Evolutionary conservation across 345 rosid species (phyloP).

Genomic region (Erodium maritimum): DNA sequence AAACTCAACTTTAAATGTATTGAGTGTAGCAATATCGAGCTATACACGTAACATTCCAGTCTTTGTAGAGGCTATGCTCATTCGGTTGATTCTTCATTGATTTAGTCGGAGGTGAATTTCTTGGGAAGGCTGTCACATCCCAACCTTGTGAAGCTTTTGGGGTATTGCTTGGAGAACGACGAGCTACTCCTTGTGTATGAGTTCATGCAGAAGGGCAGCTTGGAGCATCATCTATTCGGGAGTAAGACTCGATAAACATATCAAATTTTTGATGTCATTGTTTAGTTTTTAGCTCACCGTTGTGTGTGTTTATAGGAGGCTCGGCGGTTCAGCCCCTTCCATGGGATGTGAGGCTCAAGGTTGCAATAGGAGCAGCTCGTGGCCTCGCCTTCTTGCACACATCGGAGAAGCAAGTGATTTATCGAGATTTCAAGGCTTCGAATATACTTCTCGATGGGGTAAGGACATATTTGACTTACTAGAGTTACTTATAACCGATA

Average conservation of each 20-base stretch:
- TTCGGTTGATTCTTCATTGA: constrained; percentile 3
- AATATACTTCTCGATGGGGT: constrained; percentile 90
- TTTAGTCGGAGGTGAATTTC: constrained; percentile 74
- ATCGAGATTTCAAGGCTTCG: constrained; percentile 88
- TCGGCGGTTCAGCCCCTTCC: constrained; percentile 70
- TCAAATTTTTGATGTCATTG: too few relatives aligned
- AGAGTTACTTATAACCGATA: background rate
- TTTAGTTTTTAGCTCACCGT: too few relatives aligned
- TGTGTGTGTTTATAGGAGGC: too few relatives aligned
- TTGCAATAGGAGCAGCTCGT: constrained; percentile 72
- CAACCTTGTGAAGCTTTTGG: constrained; percentile 68
- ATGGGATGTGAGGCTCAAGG: constrained; percentile 62
- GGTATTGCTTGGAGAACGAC: constrained; percentile 68
- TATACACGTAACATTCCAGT: background rate
- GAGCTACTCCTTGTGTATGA: constrained; percentile 84
- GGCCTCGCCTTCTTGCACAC: constrained; percentile 74
- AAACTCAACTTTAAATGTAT: constrained; percentile 1
- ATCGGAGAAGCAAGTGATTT: constrained; percentile 77
- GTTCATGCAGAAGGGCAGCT: constrained; percentile 89
- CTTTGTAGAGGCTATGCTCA: background rate
- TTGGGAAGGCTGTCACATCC: constrained; percentile 85
- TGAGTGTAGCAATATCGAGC: too few relatives aligned
- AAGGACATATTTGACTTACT: constrained; percentile 6
- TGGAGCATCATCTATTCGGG: constrained; percentile 88
- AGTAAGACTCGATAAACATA: constrained; percentile 22